Evolutionary conservation across 2,329 filamentous ascomycete species (phyloP), one percentile per base, ranked within the genome.

Genomic region (Arachnomyces sp.): DNA sequence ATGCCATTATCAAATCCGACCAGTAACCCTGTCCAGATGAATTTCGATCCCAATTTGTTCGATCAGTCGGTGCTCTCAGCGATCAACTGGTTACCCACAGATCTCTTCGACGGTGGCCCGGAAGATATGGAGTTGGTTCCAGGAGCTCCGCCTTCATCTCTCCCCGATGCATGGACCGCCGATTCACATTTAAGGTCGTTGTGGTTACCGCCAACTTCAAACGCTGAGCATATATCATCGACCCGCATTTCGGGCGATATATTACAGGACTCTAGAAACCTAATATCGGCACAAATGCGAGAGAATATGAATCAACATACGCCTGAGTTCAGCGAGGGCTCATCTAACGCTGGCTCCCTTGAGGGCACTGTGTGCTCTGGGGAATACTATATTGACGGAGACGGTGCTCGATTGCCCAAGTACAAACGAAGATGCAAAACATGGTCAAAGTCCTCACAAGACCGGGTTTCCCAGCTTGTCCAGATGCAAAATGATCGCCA

Each of bases 41-140:
- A 45, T 1, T 50, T 59, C 32, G 48, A 54, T 9, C 51, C 49
- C 9, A 46, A 53, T 1, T 39, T 59, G 9, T 48, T 59, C 9
- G 52, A 56, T 25, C 50, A 51, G 8, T 51, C 54, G 5, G 48
- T 53, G 21, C 37, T 52, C 31, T 57, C 59, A 7, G 53, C 56
- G 1, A 56, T 64, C 14, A 64, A 66, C 34, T 66, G 62, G 62
- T 50, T 65, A 4, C 56, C 60, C 6, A 52, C 55, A 4, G 55
- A 60, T 31, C 40, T 59, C 13, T 51, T 56, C 7, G 43, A 51
- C n/a, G 46, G 47, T 28, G 29, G 49, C 13, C 14, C 46, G 3
- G 42, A 38, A 36, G 42, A 50, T 16, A 43, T 47, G 5, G 21
- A 44, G 11, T 45, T 49, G 18, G 34, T 40, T 4, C 21, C 47